Conservation (phyloP, 768 basidiomycete species). For the Infundibulicybe gibba region DNA sequence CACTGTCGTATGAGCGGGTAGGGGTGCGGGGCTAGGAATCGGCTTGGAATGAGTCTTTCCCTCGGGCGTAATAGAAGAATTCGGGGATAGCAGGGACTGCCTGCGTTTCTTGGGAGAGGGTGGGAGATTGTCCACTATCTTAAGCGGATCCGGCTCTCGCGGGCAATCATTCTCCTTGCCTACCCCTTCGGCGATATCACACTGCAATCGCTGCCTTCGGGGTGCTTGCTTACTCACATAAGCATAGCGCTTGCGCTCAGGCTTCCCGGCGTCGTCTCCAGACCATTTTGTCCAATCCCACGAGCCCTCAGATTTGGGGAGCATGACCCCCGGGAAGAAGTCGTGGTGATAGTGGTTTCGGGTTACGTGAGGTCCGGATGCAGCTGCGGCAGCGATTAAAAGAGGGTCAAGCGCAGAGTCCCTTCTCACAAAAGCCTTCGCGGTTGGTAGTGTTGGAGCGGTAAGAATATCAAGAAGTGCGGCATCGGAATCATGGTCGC, state of each 20-base stretch:
- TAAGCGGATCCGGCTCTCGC: constrained; percentile 33
- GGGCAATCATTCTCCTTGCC: constrained; percentile 51
- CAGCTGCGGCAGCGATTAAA: constrained; percentile 71
- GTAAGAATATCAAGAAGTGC: constrained; percentile 67
- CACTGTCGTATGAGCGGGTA: constrained; percentile 12
- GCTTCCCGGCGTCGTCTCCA: constrained; percentile 34
- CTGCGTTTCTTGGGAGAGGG: constrained; percentile 36
- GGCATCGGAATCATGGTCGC: constrained; percentile 41
- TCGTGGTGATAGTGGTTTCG: constrained; percentile 86
- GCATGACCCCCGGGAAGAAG: constrained; percentile 58
- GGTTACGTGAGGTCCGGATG: constrained; percentile 75
- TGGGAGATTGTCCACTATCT: constrained; percentile 35
- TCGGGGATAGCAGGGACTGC: constrained; percentile 21
- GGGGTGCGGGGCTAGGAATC: constrained; percentile 12
- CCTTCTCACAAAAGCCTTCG: constrained; percentile 48
- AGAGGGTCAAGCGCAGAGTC: constrained; percentile 79
- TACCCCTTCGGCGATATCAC: constrained; percentile 21
- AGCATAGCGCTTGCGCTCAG: constrained; percentile 43
- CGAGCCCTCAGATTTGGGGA: constrained; percentile 46
- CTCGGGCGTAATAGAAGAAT: constrained; percentile 17
- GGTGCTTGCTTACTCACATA: constrained; percentile 80
- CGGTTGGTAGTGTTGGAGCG: constrained; percentile 36
- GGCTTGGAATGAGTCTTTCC: constrained; percentile 20
- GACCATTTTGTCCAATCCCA: constrained; percentile 60
- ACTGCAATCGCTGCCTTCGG: constrained; percentile 52